Evolutionary conservation across 2,329 filamentous ascomycete genomes (phyloP), one percentile per base, ranked within the genome.

Genomic region (Aspergillus cejpii): DNA sequence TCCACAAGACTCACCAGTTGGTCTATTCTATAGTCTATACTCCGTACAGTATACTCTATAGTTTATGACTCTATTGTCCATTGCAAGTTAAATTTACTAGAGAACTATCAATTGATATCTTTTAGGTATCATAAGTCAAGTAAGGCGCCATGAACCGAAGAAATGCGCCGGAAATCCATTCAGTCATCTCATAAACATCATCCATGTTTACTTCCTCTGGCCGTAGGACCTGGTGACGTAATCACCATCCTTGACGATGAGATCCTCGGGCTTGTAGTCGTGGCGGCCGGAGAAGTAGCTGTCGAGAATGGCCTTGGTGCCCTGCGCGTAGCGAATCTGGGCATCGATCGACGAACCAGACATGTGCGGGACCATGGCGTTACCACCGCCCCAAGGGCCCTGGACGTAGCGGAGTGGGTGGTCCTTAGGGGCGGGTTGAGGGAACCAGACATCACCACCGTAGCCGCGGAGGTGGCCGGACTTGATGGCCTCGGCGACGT

Each of bases 291-390:
- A 80, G 68, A 95, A 87, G 79, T 97, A 98, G 72, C 84, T 89
- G 55, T 91, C 78, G 49, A 98, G 77, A 65, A 98, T 97, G 56
- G 77, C 71, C 85, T 96, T 95, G 70, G 81, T 85, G 60, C 89
- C 89, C 54, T 83, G 76, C 61, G 89, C 87, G 67, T 95, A 95
- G 56, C 89, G 82, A 74, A 87, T 84, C 79, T 98, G 92, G 48
- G 92, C 92, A 67, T 98, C 92, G 65, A 98, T 84, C n/a, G 90
- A 95, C 47, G 91, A 97, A 66, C 92, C 92, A 10, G 89, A 95
- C 88, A 97, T 95, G 82, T 97, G 92, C 45, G 92, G 88, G 49
- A 96, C 90, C 87, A 92, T 98, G 74, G 90, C 92, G 74, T 97
- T 97, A 66, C 92, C 92, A 65, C 91, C 92, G 59, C 90, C 91